Evolutionary conservation across 768 basidiomycete genomes (phyloP).

Genomic region (Postia placenta): DNA sequence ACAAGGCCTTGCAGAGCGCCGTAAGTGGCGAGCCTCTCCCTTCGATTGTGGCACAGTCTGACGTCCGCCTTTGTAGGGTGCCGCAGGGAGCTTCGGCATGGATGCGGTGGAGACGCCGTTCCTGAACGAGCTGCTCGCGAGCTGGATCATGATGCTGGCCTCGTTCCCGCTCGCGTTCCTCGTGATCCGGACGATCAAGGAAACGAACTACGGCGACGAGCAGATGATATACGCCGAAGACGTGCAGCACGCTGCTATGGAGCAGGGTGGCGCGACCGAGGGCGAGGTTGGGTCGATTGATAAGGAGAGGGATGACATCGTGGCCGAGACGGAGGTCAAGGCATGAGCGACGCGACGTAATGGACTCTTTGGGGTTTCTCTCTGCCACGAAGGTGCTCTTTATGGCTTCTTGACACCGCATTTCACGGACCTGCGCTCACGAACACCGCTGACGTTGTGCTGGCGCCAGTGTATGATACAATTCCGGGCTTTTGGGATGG

Average conservation of each 20-base stretch:
- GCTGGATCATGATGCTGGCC: slow-evolving; percentile 29
- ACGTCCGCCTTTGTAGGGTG: slow-evolving; percentile 15
- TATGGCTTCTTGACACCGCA: neutral
- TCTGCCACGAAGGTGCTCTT: no score
- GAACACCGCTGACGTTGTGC: no score
- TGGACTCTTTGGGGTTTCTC: neutral
- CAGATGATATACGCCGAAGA: slow-evolving; percentile 23
- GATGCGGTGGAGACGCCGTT: slow-evolving; percentile 38
- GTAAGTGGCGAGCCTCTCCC: neutral
- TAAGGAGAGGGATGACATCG: slow-evolving; percentile 19
- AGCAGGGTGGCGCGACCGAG: slow-evolving; percentile 10
- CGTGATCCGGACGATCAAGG: slow-evolving; percentile 30
- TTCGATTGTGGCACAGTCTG: neutral
- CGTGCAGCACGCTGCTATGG: slow-evolving; percentile 9
- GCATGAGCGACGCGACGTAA: no score
- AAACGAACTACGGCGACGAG: slow-evolving; percentile 32
- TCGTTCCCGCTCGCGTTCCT: slow-evolving; percentile 29
- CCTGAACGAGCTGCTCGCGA: slow-evolving; percentile 35
- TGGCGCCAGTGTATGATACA: neutral
- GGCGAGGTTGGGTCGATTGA: slow-evolving; percentile 10
- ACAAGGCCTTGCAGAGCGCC: slow-evolving; percentile 33
- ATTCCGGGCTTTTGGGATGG: neutral
- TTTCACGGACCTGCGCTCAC: neutral
- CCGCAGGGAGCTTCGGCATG: slow-evolving; percentile 38
- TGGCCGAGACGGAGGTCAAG: slow-evolving; percentile 2